A percentile compares a stretch with the other conserved stretches of the same genome.
phyloP scores from a whole-genome alignment of 1,139 yeast genomes.

The Magnusiomyces suaveolens region DNA sequence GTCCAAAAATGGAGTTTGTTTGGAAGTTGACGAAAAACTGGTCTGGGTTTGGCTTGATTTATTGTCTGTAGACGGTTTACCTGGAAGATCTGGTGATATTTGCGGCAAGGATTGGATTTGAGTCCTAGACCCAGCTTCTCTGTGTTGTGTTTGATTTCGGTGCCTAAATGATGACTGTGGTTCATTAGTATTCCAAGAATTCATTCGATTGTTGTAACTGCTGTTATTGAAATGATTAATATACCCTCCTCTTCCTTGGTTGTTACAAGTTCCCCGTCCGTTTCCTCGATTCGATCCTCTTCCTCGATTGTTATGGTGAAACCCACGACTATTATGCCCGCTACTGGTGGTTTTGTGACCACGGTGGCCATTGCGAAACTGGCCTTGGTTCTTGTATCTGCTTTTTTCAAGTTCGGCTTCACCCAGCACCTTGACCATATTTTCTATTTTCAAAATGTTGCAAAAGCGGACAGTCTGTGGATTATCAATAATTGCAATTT shows the following conservation, averaged over 20 bases:
- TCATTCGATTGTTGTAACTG: background rate
- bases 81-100: no score
- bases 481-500: conserved; percentile 12
- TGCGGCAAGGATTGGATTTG: no score
- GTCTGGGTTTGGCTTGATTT: background rate
- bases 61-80: no score
- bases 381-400: background rate
- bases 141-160: background rate
- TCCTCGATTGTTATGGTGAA: background rate
- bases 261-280: no score
- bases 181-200: background rate
- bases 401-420: background rate
- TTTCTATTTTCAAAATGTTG: conserved; percentile 14
- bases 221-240: background rate
- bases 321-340: background rate
- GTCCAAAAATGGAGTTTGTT: background rate
- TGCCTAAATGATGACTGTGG: background rate
- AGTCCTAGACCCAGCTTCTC: background rate
- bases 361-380: background rate
- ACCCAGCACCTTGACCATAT: conserved; percentile 7
- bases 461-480: conserved; percentile 25
- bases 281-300: background rate
- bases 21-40: background rate
- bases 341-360: background rate
- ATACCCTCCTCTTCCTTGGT: background rate